These are phyloP conservation scores for Wickerhamomyces subpelliculosus DNA, from an alignment of 805 yeast genomes.

Conservation along the genomic window DNA sequence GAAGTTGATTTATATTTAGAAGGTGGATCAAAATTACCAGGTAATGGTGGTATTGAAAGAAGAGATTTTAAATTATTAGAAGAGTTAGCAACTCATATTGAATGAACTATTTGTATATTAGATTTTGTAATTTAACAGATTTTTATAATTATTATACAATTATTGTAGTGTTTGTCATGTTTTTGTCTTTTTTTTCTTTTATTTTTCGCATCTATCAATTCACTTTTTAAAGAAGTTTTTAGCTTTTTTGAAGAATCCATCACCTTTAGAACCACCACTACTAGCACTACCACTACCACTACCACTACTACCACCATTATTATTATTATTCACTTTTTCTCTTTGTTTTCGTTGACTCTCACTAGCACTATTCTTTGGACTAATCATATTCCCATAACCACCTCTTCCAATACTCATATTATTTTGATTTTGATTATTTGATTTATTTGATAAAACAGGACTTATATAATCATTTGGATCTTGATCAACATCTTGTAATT, in stretches of 20 bases:
- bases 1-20: slow-evolving; percentile 77
- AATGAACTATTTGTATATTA: background rate
- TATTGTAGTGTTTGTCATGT: background rate
- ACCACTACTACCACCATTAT: background rate
- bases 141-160: too few species aligned
- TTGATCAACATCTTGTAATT: slow-evolving; percentile 60
- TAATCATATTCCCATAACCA: slow-evolving; percentile 55
- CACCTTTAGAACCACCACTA: slow-evolving; percentile 9
- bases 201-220: background rate
- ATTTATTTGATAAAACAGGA: slow-evolving; percentile 32
- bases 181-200: background rate
- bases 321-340: too few species aligned
- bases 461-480: slow-evolving; percentile 31
- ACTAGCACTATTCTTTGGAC: slow-evolving; percentile 24
- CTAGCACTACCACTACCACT: background rate
- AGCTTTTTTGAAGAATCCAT: slow-evolving; percentile 39
- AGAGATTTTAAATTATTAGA: slow-evolving; percentile 73
- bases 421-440: slow-evolving; percentile 15
- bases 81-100: slow-evolving; percentile 46
- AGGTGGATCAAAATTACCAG: slow-evolving; percentile 81
- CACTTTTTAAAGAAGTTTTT: slow-evolving; percentile 32
- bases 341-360: slow-evolving; percentile 17
- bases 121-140: too few species aligned
- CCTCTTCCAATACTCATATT: slow-evolving; percentile 47
- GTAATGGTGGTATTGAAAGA: slow-evolving; percentile 87